Base-by-base conservation (phyloP, 2,329 filamentous ascomycete species). In the Colletotrichum filicis region DNA sequence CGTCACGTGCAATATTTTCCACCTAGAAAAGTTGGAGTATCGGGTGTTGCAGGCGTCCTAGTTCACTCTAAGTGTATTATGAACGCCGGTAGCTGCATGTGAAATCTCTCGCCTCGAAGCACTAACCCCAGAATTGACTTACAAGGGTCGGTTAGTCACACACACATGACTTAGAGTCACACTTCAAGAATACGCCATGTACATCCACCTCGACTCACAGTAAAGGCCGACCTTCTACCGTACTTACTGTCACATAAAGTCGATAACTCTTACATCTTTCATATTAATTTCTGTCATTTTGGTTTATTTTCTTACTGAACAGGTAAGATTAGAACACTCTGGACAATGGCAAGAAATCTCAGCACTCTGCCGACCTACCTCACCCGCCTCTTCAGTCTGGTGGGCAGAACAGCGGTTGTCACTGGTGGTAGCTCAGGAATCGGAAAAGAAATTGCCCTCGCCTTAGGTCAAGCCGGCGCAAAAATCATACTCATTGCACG, bases 351-450 rank as follows among this genome's bases (percentile, higher is more conserved):
- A 8, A 61, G 68, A 28, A 73, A 73, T 11, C 3, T 62, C 4
- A 62, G 56, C 28, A 59, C 62, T n/a, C 28, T 73, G 4, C 71
- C 71, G 0, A 19, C 56, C 8, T 81, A 80, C 56, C 77, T 82
- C 30, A 62, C 78, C 28, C 74, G 75, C 8, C 73, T 82, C 35
- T 81, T 82, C 66, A 75, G 77, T 22, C 78, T 82, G n/a, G 66
- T 74, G 0, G 80, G 79, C 19, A 76, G 75, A 49, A 76, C 78
- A 5, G 81, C 79, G 0, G 76, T 82, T 7, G 74, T 82, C 1
- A 82, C 81, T 0, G 81, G 81, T 7, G 81, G 77, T n/a, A 82
- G 80, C 71, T 79, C 79, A 4, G 80, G 81, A 12, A 82, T 82
- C 61, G 81, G 80, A 11, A 79, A 78, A 1, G 78, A 77, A 24